Conservation (phyloP, 495 filamentous ascomycete species). For the Penicillium taxi region DNA sequence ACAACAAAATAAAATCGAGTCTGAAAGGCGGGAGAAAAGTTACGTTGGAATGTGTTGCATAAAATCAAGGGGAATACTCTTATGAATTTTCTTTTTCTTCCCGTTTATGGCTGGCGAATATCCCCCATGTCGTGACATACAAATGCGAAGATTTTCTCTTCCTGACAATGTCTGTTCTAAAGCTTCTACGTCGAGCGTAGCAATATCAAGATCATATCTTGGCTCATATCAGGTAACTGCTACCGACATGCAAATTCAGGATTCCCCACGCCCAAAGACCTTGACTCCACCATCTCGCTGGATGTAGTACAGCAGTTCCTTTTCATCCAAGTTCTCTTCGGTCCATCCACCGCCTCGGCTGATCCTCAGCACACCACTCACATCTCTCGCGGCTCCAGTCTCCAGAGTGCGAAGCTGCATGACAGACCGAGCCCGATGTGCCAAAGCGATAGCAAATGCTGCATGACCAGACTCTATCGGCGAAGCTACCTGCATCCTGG, state of each 20-base stretch:
- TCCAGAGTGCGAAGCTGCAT: slow-evolving; percentile 68
- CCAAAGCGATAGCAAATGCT: slow-evolving; percentile 56
- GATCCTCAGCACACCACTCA: slow-evolving; percentile 80
- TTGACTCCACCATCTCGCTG: slow-evolving; percentile 66
- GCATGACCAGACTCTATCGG: slow-evolving; percentile 57
- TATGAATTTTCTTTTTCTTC: slow-evolving; percentile 39
- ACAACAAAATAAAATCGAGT: not conserved
- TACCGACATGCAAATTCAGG: slow-evolving; percentile 8
- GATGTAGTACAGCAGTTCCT: slow-evolving; percentile 75
- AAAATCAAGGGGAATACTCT: slow-evolving; percentile 31
- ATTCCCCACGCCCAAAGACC: slow-evolving; percentile 70
- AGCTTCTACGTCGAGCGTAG: not conserved
- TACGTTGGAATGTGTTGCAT: slow-evolving; percentile 21
- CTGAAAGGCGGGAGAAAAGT: slow-evolving; percentile 16
- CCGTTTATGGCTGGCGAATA: slow-evolving; percentile 42
- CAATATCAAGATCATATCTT: not conserved
- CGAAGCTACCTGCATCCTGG: slow-evolving; percentile 38
- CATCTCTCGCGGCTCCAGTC: slow-evolving; percentile 79
- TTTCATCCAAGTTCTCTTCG: slow-evolving; percentile 43
- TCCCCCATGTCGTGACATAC: slow-evolving; percentile 37
- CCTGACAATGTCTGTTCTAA: slow-evolving; percentile 23
- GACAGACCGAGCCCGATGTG: slow-evolving; percentile 63
- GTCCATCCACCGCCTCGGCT: slow-evolving; percentile 49
- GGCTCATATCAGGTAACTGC: not conserved
- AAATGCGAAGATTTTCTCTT: slow-evolving; percentile 35